These are phyloP conservation scores for Coemansia sp. DNA, from an alignment of 192 early-diverging fungal genomes.

Conservation along the genomic window DNA sequence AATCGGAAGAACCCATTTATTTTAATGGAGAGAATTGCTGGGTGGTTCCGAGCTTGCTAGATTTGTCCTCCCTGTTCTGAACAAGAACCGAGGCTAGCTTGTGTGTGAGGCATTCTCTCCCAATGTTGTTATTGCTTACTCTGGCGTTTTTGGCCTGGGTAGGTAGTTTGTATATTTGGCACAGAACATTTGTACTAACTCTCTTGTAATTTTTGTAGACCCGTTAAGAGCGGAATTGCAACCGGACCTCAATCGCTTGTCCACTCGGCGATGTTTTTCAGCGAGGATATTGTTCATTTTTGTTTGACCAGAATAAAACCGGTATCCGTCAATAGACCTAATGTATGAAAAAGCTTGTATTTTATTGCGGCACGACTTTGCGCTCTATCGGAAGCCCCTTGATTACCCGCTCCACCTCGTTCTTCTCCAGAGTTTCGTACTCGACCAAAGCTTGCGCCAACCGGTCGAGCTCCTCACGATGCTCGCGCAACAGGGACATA, in stretches of 20 bases:
- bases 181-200: neutral
- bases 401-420: conserved; percentile 75
- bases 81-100: conserved; percentile 28
- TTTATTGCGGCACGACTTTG: conserved; percentile 19
- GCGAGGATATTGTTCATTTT: neutral
- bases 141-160: neutral
- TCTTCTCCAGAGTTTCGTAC: conserved; percentile 86
- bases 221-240: conserved; percentile 13
- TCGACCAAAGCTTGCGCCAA: conserved; percentile 92
- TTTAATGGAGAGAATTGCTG: conserved; percentile 1
- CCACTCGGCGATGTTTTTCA: neutral
- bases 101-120: neutral
- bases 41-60: conserved; percentile 19
- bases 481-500: conserved; percentile 65
- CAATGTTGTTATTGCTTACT: neutral
- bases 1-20: conserved; percentile 3
- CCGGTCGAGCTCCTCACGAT: conserved; percentile 85
- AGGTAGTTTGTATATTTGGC: neutral
- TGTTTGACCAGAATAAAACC: conserved; percentile 1
- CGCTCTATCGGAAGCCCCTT: conserved; percentile 56
- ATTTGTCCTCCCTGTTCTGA: conserved; percentile 28
- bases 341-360: neutral
- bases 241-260: neutral
- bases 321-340: neutral
- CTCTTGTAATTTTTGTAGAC: conserved; percentile 3